A percentile compares a stretch with the other conserved stretches of the same genome.
Conservation (phyloP, 345 rosid species). For the Linum tenue region DNA sequence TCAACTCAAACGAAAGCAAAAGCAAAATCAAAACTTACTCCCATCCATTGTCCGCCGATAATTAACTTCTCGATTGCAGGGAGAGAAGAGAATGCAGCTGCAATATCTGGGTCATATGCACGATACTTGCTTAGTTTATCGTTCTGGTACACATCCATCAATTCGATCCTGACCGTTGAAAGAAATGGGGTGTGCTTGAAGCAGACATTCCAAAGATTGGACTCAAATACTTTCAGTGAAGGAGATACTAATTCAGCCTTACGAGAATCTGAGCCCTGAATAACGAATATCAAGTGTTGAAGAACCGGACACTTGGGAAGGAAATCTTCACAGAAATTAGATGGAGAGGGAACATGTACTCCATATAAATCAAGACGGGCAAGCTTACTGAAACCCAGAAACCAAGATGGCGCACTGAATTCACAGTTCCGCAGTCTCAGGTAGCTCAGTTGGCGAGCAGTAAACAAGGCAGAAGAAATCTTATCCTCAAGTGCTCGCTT, state of each 20-base stretch:
- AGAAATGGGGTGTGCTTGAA: background rate
- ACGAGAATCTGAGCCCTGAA: background rate
- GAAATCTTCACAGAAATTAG: background rate
- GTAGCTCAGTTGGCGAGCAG: background rate
- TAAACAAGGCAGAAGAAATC: too few species aligned
- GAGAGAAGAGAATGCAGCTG: too few species aligned
- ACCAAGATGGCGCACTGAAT: background rate
- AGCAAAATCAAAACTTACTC: too few species aligned
- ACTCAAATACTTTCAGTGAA: background rate
- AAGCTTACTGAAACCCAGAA: background rate
- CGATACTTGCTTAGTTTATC: too few species aligned
- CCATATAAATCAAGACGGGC: background rate
- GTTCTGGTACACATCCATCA: too few species aligned
- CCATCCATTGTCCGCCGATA: too few species aligned
- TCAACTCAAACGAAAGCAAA: too few species aligned
- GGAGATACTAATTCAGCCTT: background rate
- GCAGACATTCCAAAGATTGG: background rate
- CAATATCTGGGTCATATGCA: too few species aligned
- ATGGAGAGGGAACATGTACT: background rate
- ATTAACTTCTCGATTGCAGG: too few species aligned
- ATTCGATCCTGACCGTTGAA: background rate
- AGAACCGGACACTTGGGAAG: background rate
- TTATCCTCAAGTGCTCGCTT: too few species aligned
- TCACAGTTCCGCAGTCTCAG: background rate
- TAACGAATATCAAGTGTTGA: too few species aligned